Percentiles rank a stretch among this genome's conserved stretches.
phyloP scores from a whole-genome alignment of 306 rosid genomes.

The Pyrus betulifolia region DNA sequence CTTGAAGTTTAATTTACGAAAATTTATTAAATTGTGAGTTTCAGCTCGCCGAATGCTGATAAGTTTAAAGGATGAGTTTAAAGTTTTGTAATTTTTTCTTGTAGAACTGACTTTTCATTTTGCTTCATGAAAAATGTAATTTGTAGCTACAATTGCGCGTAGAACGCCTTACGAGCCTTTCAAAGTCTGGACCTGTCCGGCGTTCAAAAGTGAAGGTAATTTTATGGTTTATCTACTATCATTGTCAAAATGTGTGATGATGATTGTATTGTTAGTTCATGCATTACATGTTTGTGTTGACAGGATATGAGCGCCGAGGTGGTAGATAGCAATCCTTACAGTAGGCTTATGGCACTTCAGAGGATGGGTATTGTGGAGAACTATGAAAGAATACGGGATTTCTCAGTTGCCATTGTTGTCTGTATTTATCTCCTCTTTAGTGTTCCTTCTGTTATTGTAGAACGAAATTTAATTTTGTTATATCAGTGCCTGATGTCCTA shows the following conservation, averaged over 20 bases:
- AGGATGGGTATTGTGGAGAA: constrained; percentile 96
- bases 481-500: neutral
- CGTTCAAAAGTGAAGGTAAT: constrained; percentile 77
- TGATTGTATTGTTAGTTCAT: constrained; percentile 1
- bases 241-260: neutral
- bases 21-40: neutral
- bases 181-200: constrained; percentile 42
- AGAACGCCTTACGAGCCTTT: constrained; percentile 49
- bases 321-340: constrained; percentile 92
- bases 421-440: constrained; percentile 49
- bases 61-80: neutral
- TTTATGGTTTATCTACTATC: neutral
- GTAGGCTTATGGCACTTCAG: constrained; percentile 99
- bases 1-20: neutral
- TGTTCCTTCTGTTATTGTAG: neutral
- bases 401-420: constrained; percentile 96
- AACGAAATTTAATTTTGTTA: neutral
- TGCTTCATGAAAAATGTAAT: neutral
- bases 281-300: constrained; percentile 17
- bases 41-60: neutral
- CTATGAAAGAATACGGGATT: constrained; percentile 84
- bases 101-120: neutral
- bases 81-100: neutral
- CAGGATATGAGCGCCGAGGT: constrained; percentile 98
- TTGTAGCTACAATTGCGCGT: constrained; percentile 63